phyloP scores from a whole-genome alignment of 768 basidiomycete genomes.

The Rickenella mellea region DNA sequence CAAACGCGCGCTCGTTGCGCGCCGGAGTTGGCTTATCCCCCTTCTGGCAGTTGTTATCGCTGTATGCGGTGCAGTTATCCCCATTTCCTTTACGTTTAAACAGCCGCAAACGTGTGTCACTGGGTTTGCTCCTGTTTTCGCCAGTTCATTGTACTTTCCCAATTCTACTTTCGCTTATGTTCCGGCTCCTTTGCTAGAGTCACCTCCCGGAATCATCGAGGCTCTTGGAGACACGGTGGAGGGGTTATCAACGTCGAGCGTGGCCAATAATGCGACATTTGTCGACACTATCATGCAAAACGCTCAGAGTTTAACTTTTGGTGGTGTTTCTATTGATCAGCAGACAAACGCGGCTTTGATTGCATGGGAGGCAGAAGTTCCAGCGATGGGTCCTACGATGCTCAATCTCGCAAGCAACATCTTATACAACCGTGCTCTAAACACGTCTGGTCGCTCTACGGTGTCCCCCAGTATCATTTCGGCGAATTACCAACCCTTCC shows the following conservation, averaged over 20 bases:
- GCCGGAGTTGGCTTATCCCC: constrained; percentile 62
- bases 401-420: constrained; percentile 64
- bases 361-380: constrained; percentile 63
- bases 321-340: constrained; percentile 58
- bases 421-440: constrained; percentile 53
- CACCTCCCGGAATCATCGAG: constrained; percentile 43
- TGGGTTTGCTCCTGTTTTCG: constrained; percentile 25
- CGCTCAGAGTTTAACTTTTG: constrained; percentile 47
- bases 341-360: constrained; percentile 41
- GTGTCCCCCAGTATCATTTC: constrained; percentile 41
- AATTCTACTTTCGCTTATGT: too few species aligned
- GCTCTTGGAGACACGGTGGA: constrained; percentile 34
- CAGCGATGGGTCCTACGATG: constrained; percentile 50
- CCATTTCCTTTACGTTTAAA: constrained; percentile 51
- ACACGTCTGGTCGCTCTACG: constrained; percentile 31
- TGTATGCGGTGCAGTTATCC: constrained; percentile 56
- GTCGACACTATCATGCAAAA: constrained; percentile 39
- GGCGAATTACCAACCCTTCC: constrained; percentile 50
- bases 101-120: constrained; percentile 42
- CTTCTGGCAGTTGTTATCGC: constrained; percentile 42
- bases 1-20: constrained; percentile 56
- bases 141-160: constrained; percentile 48
- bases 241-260: constrained; percentile 26
- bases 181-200: constrained; percentile 35
- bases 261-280: constrained; percentile 55